Base-by-base conservation (phyloP, 495 filamentous ascomycete genomes). In the Penicillium pancosmium region DNA sequence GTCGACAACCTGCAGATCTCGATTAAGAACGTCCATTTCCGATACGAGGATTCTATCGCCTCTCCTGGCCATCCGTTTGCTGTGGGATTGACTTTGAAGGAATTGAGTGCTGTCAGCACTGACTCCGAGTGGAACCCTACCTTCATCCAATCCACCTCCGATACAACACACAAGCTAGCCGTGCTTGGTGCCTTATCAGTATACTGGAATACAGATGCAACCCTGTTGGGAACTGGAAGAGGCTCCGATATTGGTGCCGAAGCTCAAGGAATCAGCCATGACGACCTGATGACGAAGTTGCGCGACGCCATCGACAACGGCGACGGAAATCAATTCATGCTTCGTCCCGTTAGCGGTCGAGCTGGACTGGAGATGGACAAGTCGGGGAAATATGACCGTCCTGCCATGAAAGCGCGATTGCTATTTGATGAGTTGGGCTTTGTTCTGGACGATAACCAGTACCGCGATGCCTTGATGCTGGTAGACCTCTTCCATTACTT, bases 401-500 rank as follows among this genome's bases (percentile, higher is more conserved):
- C 94, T 11, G 93, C 92, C 66, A 87, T 96, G 76, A 97, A 97
- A 75, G 90, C 94, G 16, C 87, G 86, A 21, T 75, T 98, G 25
- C 78, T 96, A 9, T 98, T 98, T 65, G 91, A 98, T 65, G 94
- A 98, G 68, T 91, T 98, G 27, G 93, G 95, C 25, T 89, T 98
- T 51, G 89, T 98, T 16, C 79, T 98, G 16, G 94, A 98, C 68
- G 92, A 98, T 60, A 86, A 97, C 59, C 94, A 98, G 68, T 98
- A 98, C 68, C 89, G 95, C 21, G 94, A 98, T 78, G 90, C 87
- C 1, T 76, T 98, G 56, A 98, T 98, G 95, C 90, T 98, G 78
- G 88, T 97, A 8, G 94, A 98, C 69, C 83, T 97, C 5, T 98
- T 98, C 78, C 94, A 98, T 73, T 98, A 93, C 69, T 98, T 96